Percentiles rank a stretch among this genome's conserved stretches.
These are phyloP conservation scores for Cercophora scortea DNA, from an alignment of 495 filamentous ascomycete genomes.

Conservation along the genomic window DNA sequence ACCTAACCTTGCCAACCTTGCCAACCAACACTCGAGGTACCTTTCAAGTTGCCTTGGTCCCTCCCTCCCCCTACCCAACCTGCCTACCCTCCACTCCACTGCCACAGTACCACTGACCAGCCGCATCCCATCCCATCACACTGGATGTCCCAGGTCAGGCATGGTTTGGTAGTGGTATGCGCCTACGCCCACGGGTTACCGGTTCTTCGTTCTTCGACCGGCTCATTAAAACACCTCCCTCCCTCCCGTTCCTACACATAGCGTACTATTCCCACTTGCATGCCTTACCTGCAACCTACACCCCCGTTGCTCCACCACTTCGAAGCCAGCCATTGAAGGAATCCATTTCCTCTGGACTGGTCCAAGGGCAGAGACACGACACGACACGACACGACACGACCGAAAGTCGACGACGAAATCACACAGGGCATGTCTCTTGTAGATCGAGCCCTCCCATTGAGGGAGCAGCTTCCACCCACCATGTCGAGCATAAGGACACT, in stretches of 20 bases:
- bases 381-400: not conserved
- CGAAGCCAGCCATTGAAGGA: not conserved
- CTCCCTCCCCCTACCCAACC: no score
- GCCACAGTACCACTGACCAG: not conserved
- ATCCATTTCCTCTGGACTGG: not conserved
- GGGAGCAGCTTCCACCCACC: not conserved
- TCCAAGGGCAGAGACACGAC: not conserved
- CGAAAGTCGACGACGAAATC: not conserved
- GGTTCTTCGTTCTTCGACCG: not conserved
- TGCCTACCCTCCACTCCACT: no score
- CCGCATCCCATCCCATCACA: not conserved
- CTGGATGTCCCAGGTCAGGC: not conserved
- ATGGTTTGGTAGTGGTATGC: not conserved
- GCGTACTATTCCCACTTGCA: not conserved
- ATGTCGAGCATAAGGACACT: conserved; percentile 2
- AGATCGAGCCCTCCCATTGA: conserved; percentile 7
- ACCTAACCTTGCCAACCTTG: no score
- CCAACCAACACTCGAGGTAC: no score
- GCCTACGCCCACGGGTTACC: not conserved
- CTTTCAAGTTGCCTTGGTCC: no score
- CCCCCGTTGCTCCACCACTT: not conserved
- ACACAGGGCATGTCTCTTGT: conserved; percentile 12
- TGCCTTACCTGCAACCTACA: not conserved
- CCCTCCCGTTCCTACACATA: not conserved
- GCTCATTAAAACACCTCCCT: not conserved